Conservation (phyloP, 2,329 filamentous ascomycete species). For the Aspergillus udagawae region DNA sequence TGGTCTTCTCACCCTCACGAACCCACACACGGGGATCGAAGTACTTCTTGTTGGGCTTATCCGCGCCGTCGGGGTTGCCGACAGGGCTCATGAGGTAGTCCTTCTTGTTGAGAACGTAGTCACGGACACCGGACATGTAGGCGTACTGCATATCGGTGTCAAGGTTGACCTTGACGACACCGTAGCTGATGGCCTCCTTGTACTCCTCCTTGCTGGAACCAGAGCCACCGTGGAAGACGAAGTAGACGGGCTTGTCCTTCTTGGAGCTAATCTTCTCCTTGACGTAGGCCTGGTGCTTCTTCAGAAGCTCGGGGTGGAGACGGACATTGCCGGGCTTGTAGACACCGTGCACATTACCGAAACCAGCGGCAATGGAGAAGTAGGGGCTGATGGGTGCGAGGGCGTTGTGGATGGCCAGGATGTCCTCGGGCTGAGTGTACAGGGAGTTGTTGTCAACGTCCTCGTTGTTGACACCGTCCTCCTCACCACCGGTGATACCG, state of each 20-base stretch:
- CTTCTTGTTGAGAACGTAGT: constrained; percentile 92
- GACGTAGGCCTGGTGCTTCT: constrained; percentile 93
- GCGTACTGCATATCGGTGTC: constrained; percentile 98
- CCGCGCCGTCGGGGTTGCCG: constrained; percentile 89
- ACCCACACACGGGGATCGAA: constrained; percentile 93
- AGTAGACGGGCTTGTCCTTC: constrained; percentile 91
- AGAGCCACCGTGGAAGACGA: constrained; percentile 98
- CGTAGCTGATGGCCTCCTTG: constrained; percentile 79
- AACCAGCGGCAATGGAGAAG: constrained; percentile 97
- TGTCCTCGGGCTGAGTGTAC: constrained; percentile 97
- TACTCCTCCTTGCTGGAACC: constrained; percentile 90
- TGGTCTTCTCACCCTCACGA: constrained; percentile 90
- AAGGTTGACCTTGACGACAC: constrained; percentile 99
- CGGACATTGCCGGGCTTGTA: constrained; percentile 98
- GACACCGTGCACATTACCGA: constrained; percentile 98
- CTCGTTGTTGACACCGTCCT: constrained; percentile 98
- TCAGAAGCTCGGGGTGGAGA: constrained; percentile 90
- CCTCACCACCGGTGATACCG: constrained; percentile 93
- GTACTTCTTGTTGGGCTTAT: constrained; percentile 99
- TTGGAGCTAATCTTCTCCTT: constrained; percentile 69
- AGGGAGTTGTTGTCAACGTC: constrained; percentile 93
- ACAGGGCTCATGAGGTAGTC: constrained; percentile 85
- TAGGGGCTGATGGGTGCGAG: constrained; percentile 83
- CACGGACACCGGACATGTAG: constrained; percentile 86
- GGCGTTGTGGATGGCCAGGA: constrained; percentile 84